phyloP scores from a whole-genome alignment of 345 rosid species.

The Psidium friedrichsthalianum region DNA sequence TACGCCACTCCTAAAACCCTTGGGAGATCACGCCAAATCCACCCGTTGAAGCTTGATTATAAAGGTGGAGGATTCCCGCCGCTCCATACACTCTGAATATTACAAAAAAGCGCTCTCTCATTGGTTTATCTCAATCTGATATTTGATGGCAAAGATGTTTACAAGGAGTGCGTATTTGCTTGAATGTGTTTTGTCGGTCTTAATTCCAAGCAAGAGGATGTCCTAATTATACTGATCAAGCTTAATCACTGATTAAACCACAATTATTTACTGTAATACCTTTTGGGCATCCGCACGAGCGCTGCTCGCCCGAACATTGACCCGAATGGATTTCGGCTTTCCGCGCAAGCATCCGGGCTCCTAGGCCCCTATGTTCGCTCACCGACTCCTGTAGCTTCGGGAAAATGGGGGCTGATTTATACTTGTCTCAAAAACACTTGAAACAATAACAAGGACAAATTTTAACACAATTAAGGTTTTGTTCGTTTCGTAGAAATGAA shows the following conservation, averaged over 20 bases:
- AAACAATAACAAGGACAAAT: not conserved
- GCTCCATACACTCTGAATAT: too few species aligned
- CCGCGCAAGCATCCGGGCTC: not conserved
- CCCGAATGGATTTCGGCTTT: not conserved
- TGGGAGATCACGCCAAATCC: too few species aligned
- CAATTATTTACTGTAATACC: not conserved
- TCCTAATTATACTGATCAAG: not conserved
- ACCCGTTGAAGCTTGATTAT: too few species aligned
- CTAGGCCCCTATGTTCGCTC: not conserved
- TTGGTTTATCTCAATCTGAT: too few species aligned
- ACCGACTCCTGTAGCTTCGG: not conserved
- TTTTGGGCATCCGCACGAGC: not conserved
- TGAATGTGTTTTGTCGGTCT: not conserved
- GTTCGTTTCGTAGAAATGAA: too few species aligned
- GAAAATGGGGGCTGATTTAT: not conserved
- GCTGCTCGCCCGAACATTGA: not conserved
- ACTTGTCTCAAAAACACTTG: not conserved
- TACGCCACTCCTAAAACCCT: too few species aligned
- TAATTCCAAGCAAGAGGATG: not conserved
- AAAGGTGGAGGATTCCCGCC: too few species aligned
- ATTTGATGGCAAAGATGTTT: too few species aligned
- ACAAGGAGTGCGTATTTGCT: not conserved
- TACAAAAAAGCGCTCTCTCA: too few species aligned
- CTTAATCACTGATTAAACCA: not conserved
- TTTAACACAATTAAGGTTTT: too few species aligned